phyloP scores from a whole-genome alignment of 2,329 filamentous ascomycete genomes.

The Purpureocillium takamizusanense region DNA sequence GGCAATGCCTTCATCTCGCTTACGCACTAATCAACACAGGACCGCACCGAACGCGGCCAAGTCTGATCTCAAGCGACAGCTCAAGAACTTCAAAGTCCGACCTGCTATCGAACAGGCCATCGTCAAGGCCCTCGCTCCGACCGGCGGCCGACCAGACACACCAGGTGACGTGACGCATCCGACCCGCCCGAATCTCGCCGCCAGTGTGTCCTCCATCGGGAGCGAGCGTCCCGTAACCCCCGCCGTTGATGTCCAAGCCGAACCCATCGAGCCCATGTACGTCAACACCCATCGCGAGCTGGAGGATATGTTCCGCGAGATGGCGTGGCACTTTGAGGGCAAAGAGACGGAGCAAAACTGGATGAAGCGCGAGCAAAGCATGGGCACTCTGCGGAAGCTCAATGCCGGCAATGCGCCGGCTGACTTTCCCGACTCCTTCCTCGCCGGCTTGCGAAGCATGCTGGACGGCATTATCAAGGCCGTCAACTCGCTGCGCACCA shows the following conservation, averaged over 20 bases:
- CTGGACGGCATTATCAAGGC: constrained; percentile 86
- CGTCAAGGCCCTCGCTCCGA: constrained; percentile 59
- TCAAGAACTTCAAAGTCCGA: constrained; percentile 76
- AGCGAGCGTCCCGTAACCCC: constrained; percentile 51
- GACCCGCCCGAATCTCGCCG: constrained; percentile 35
- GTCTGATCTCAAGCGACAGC: constrained; percentile 77
- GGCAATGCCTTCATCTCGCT: constrained; percentile 3
- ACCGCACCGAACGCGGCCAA: constrained; percentile 76
- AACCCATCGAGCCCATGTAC: constrained; percentile 70
- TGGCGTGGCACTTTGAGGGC: constrained; percentile 76
- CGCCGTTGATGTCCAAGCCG: constrained; percentile 53
- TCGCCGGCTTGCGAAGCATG: constrained; percentile 61
- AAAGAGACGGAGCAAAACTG: constrained; percentile 88
- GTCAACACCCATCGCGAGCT: constrained; percentile 78
- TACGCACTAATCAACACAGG: constrained; percentile 29
- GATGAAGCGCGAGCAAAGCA: constrained; percentile 74
- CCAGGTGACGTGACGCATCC: constrained; percentile 29
- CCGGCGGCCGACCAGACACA: constrained; percentile 31
- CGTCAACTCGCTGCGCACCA: constrained; percentile 75
- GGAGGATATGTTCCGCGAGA: constrained; percentile 78
- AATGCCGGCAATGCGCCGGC: constrained; percentile 74
- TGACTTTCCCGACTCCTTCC: constrained; percentile 65
- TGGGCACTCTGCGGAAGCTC: constrained; percentile 66
- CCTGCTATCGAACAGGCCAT: constrained; percentile 80
- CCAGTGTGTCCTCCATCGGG: constrained; percentile 40